These are phyloP conservation scores for Cryptosporidium bovis DNA, from an alignment of 169 alveolate species.

Conservation along the genomic window DNA sequence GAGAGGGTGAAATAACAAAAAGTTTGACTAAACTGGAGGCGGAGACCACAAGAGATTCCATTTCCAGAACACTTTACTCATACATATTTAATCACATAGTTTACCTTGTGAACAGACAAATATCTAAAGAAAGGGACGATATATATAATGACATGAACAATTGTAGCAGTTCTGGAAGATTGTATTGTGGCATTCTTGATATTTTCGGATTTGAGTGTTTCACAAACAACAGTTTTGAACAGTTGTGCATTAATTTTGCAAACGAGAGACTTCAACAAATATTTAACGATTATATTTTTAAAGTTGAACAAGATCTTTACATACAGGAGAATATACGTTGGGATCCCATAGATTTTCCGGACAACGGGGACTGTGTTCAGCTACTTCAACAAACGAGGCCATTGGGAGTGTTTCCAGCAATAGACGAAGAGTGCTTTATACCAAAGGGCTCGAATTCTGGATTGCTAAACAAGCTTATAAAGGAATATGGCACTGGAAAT, in stretches of 20 bases:
- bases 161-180: background rate
- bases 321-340: slow-evolving; percentile 92
- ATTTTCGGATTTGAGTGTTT: slow-evolving; percentile 98
- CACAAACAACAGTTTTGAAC: slow-evolving; percentile 93
- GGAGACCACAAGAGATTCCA: slow-evolving; percentile 91
- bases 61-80: slow-evolving; percentile 96
- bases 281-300: slow-evolving; percentile 91
- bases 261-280: slow-evolving; percentile 95
- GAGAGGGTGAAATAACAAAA: slow-evolving; percentile 81
- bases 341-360: slow-evolving; percentile 96
- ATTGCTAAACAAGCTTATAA: slow-evolving; percentile 83
- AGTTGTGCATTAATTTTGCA: slow-evolving; percentile 97
- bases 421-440: slow-evolving; percentile 93
- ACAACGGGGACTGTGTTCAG: slow-evolving; percentile 94
- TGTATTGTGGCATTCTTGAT: slow-evolving; percentile 93
- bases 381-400: slow-evolving; percentile 76
- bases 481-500: slow-evolving; percentile 78
- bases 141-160: background rate
- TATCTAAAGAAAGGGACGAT: background rate
- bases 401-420: slow-evolving; percentile 89
- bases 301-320: slow-evolving; percentile 93
- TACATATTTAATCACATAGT: slow-evolving; percentile 94
- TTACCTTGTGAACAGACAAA: slow-evolving; percentile 60
- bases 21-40: slow-evolving; percentile 86
- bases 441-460: slow-evolving; percentile 91